Percentiles rank a stretch among this genome's conserved stretches.
These are phyloP conservation scores for Apophysomyces elegans DNA, from an alignment of 371 early-diverging fungal genomes.

Conservation along the genomic window DNA sequence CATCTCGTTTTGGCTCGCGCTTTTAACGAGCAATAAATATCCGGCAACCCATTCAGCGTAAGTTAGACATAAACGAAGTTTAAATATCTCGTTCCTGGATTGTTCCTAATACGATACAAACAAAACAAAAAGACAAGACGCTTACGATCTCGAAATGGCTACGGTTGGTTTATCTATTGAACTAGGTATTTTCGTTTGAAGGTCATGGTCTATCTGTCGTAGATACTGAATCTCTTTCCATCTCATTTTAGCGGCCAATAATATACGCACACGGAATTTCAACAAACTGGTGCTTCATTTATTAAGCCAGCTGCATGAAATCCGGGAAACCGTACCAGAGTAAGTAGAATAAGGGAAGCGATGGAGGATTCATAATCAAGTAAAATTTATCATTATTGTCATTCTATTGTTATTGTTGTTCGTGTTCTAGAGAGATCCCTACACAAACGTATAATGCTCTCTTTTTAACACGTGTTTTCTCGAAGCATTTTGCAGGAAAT, in stretches of 20 bases:
- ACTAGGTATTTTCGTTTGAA: slow-evolving; percentile 47
- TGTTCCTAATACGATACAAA: too few relatives aligned
- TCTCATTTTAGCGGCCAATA: slow-evolving; percentile 58
- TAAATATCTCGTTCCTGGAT: too few relatives aligned
- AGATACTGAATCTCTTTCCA: too few relatives aligned
- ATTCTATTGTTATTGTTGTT: not conserved
- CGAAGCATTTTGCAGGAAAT: slow-evolving; percentile 72
- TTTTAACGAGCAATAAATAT: slow-evolving; percentile 52
- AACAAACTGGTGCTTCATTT: slow-evolving; percentile 65
- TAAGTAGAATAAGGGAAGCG: slow-evolving; percentile 29
- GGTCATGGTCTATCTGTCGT: too few relatives aligned
- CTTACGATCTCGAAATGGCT: slow-evolving; percentile 75
- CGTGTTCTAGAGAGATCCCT: slow-evolving; percentile 35
- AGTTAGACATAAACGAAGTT: slow-evolving; percentile 10
- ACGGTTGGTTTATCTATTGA: slow-evolving; percentile 67
- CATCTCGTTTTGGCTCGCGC: slow-evolving; percentile 47
- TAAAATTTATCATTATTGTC: too few relatives aligned
- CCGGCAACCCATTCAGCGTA: slow-evolving; percentile 53
- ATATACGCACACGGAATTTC: slow-evolving; percentile 68
- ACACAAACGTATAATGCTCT: slow-evolving; percentile 70
- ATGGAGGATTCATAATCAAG: too few relatives aligned
- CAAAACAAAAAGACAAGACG: slow-evolving; percentile 60
- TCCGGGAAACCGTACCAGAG: slow-evolving; percentile 52
- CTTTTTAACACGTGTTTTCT: slow-evolving; percentile 65
- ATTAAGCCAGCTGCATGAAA: slow-evolving; percentile 57